Conservation (phyloP, 148 eudicot species). For the Salicornia ramosissima region DNA sequence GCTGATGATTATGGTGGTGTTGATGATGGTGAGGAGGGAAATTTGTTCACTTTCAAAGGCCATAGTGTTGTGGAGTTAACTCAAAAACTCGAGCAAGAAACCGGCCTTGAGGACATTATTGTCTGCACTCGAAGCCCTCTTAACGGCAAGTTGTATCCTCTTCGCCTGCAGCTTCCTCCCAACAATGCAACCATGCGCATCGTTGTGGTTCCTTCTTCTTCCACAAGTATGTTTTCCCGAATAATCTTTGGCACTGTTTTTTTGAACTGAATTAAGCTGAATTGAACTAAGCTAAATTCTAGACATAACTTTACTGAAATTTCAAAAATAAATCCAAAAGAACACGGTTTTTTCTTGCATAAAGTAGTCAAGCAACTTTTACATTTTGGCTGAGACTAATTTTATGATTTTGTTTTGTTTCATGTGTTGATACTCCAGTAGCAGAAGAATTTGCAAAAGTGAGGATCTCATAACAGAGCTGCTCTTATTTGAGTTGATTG, state of each 20-base stretch:
- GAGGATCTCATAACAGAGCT: constrained; percentile 19
- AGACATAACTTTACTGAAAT: too few species aligned
- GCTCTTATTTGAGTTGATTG: background rate
- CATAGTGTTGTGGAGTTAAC: constrained; percentile 57
- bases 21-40: constrained; percentile 34
- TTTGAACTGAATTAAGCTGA: too few species aligned
- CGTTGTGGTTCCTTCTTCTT: constrained; percentile 44
- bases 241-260: too few species aligned
- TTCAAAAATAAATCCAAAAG: too few species aligned
- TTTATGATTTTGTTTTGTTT: background rate
- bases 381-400: background rate
- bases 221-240: constrained; percentile 28
- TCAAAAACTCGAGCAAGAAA: constrained; percentile 44
- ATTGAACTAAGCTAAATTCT: too few species aligned
- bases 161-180: constrained; percentile 68
- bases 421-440: constrained; percentile 28
- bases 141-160: constrained; percentile 56
- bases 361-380: background rate
- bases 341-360: too few species aligned
- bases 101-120: constrained; percentile 39
- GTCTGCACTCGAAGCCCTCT: constrained; percentile 60
- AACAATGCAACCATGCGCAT: constrained; percentile 57
- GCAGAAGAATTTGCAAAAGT: constrained; percentile 25
- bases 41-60: constrained; percentile 44
- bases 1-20: constrained; percentile 41